A percentile compares a stretch with the other conserved stretches of the same genome.
Conservation (phyloP, 768 basidiomycete genomes). For the Epithele typhae region DNA sequence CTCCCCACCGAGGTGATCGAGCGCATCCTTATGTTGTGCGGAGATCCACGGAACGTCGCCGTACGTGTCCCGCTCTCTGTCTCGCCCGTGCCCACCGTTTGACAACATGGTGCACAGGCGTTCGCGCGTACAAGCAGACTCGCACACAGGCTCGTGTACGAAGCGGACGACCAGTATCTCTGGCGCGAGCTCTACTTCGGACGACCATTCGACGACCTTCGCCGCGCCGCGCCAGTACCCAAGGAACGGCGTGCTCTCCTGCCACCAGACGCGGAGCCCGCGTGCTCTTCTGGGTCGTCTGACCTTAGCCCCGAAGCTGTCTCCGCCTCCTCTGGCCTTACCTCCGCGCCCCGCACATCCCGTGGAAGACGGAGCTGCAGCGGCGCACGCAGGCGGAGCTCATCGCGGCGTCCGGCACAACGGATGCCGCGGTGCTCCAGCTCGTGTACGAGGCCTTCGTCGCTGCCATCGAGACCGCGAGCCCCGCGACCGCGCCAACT, state of each 20-base stretch:
- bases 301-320: too few species aligned
- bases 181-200: conserved; percentile 65
- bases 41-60: conserved; percentile 52
- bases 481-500: conserved; percentile 6
- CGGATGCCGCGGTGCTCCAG: conserved; percentile 6
- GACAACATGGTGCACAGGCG: neutral
- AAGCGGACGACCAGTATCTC: conserved; percentile 49
- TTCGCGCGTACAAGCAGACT: conserved; percentile 53
- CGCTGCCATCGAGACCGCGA: conserved; percentile 18
- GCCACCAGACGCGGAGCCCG: neutral
- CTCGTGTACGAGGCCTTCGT: conserved; percentile 38
- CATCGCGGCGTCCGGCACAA: neutral
- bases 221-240: conserved; percentile 24
- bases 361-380: conserved; percentile 26
- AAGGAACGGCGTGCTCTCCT: neutral
- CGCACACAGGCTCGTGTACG: conserved; percentile 46
- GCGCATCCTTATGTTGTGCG: conserved; percentile 49
- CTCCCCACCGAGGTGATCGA: conserved; percentile 60
- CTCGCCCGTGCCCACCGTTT: neutral
- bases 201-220: conserved; percentile 64
- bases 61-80: conserved; percentile 1
- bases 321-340: too few species aligned
- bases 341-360: neutral
- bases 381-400: conserved; percentile 12
- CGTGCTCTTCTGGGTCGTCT: neutral